Conservation (phyloP, 2,329 filamentous ascomycete genomes). For the Trichoderma pleuroti region DNA sequence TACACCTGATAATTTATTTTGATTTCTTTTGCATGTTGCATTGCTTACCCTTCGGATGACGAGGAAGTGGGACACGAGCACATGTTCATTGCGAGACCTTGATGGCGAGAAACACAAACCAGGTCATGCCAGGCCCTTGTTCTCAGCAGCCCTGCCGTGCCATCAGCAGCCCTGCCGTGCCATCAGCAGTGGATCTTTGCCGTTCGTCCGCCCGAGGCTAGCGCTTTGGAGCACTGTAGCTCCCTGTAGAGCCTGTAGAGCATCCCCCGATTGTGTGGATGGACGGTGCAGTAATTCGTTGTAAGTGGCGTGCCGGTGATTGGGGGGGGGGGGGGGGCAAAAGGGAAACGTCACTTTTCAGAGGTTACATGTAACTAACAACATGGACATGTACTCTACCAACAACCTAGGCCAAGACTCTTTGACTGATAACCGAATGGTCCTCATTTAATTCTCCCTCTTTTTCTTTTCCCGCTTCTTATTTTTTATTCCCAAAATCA, state of each 20-base stretch:
- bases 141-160: background rate
- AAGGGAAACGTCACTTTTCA: background rate
- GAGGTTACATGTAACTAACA: background rate
- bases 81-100: background rate
- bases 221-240: background rate
- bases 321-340: background rate
- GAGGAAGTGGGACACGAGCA: background rate
- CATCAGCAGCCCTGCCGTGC: background rate
- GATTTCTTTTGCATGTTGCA: background rate
- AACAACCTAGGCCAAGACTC: no score
- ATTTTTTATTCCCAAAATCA: background rate
- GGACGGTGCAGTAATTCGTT: background rate
- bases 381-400: background rate
- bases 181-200: background rate
- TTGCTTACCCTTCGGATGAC: background rate
- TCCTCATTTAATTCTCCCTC: background rate
- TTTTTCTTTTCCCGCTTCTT: background rate
- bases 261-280: background rate
- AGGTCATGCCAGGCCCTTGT: background rate
- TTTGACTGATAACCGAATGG: background rate
- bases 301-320: constrained; percentile 2
- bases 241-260: background rate
- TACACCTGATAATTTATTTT: background rate
- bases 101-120: background rate
- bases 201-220: constrained; percentile 7